These are phyloP conservation scores for Saccharomycopsis crataegensis DNA, from an alignment of 1,139 yeast genomes.

Conservation along the genomic window DNA sequence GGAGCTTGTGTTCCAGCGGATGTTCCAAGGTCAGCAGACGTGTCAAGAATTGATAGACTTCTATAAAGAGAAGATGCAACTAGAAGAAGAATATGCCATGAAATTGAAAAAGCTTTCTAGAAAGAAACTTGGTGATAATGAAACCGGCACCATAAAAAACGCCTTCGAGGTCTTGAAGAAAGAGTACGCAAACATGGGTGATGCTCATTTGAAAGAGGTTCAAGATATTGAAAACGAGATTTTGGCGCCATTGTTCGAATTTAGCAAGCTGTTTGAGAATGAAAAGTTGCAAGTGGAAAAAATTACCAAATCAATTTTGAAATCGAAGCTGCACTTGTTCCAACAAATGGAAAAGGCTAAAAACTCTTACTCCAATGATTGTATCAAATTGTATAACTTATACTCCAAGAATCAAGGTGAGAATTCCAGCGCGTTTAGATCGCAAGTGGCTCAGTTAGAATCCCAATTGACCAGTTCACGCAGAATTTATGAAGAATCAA, in stretches of 20 bases:
- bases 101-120: constrained; percentile 44
- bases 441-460: constrained; percentile 58
- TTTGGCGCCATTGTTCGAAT: constrained; percentile 37
- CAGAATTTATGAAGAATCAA: constrained; percentile 52
- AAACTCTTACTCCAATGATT: constrained; percentile 33
- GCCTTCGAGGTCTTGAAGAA: constrained; percentile 51
- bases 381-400: constrained; percentile 11
- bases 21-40: constrained; percentile 42
- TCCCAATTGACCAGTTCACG: constrained; percentile 41
- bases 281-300: constrained; percentile 37
- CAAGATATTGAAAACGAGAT: constrained; percentile 36
- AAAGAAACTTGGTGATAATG: constrained; percentile 47
- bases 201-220: constrained; percentile 41
- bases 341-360: constrained; percentile 37
- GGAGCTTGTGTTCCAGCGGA: constrained; percentile 38
- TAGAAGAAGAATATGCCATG: constrained; percentile 69
- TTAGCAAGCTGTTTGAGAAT: constrained; percentile 35
- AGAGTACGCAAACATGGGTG: constrained; percentile 47
- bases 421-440: constrained; percentile 52
- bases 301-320: constrained; percentile 35
- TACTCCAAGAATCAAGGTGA: constrained; percentile 44
- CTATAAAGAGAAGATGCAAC: constrained; percentile 41
- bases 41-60: constrained; percentile 36
- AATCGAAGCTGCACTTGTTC: constrained; percentile 33
- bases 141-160: constrained; percentile 49